phyloP scores from a whole-genome alignment of 1,139 yeast genomes.

The Yarrowia galli region DNA sequence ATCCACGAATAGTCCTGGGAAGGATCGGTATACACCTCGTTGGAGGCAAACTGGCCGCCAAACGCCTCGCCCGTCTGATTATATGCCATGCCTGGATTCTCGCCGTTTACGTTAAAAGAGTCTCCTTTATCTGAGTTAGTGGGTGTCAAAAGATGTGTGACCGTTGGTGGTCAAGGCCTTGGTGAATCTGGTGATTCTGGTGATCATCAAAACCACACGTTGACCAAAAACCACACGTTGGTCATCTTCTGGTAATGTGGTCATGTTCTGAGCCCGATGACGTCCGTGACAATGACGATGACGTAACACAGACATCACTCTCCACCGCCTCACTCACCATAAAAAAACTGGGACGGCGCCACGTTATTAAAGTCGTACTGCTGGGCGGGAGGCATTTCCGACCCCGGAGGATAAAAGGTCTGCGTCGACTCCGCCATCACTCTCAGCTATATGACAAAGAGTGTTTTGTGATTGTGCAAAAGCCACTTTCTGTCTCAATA shows the following conservation, averaged over 20 bases:
- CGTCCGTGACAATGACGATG: too few relatives aligned
- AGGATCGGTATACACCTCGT: conserved; percentile 40
- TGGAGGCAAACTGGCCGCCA: background rate
- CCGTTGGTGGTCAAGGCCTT: conserved; percentile 44
- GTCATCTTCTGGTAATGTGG: too few relatives aligned
- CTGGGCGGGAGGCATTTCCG: background rate
- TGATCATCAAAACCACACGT: too few relatives aligned
- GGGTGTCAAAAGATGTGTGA: too few relatives aligned
- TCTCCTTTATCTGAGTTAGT: conserved; percentile 6
- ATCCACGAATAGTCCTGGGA: conserved; percentile 39
- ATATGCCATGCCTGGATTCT: background rate
- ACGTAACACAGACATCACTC: too few relatives aligned
- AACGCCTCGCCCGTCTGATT: background rate
- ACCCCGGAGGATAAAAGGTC: background rate
- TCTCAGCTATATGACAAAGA: too few relatives aligned
- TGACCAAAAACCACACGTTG: too few relatives aligned
- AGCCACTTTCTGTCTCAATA: too few relatives aligned
- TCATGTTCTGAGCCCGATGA: too few relatives aligned
- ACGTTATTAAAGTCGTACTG: conserved; percentile 16
- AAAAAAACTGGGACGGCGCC: conserved; percentile 1
- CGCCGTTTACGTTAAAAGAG: conserved; percentile 12
- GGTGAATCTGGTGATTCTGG: too few relatives aligned
- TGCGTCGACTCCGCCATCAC: conserved; percentile 27
- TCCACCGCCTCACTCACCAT: conserved; percentile 35
- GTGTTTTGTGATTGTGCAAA: too few relatives aligned